phyloP scores from a whole-genome alignment of 805 yeast genomes.

The Pichia paraexigua region DNA sequence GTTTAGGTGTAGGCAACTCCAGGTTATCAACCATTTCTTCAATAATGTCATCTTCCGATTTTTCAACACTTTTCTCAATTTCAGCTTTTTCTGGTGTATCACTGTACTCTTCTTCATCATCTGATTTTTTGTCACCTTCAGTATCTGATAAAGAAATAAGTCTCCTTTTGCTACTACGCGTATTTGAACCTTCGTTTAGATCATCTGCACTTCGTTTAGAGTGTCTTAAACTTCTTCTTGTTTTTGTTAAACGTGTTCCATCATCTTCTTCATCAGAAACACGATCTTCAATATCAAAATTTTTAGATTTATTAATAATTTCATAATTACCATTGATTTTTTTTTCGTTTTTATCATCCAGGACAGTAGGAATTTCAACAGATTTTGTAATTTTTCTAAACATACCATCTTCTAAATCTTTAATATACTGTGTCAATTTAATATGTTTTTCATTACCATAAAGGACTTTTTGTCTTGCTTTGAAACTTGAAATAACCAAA shows the following conservation, averaged over 20 bases:
- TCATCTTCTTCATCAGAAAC: conserved; percentile 7
- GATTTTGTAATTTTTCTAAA: conserved; percentile 15
- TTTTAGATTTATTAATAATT: not conserved
- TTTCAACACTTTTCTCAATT: not conserved
- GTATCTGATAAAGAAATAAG: conserved; percentile 19
- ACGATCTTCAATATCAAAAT: conserved; percentile 15
- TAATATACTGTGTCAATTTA: conserved; percentile 33
- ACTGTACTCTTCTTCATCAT: not conserved
- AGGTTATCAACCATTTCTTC: not conserved
- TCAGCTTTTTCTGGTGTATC: not conserved
- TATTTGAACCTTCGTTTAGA: not conserved
- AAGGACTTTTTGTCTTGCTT: conserved; percentile 49
- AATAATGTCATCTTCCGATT: not conserved
- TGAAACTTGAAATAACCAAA: conserved; percentile 45
- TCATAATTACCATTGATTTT: conserved; percentile 26
- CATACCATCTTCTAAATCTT: conserved; percentile 28
- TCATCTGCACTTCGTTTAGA: not conserved
- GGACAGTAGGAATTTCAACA: conserved; percentile 28
- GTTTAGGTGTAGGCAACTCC: not conserved
- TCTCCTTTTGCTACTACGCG: conserved; percentile 14
- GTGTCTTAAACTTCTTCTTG: conserved; percentile 8
- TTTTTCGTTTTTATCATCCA: conserved; percentile 21
- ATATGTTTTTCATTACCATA: conserved; percentile 36
- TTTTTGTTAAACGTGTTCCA: conserved; percentile 3
- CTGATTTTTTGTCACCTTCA: conserved; percentile 11